Evolutionary conservation across 1,284 basidiomycete species (phyloP), one percentile per base, ranked within the genome.

Genomic region (Chalciporus piperatoides): DNA sequence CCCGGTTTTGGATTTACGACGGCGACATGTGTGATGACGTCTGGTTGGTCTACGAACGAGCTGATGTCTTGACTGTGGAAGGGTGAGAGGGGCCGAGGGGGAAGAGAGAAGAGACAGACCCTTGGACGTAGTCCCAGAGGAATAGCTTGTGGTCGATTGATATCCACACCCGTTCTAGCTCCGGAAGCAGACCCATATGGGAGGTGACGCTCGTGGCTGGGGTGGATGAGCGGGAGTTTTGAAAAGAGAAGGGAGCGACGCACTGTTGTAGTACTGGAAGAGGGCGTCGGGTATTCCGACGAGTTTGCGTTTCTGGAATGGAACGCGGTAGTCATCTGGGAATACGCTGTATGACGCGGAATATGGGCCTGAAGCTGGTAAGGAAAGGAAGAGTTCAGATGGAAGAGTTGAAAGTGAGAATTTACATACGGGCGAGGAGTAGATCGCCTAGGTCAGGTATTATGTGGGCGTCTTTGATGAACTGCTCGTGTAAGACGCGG

Each of bases 71-170:
- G 82, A 17, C 90, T 90, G 58, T 28, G 54, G 46, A 37, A 46
- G 30, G 44, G 41, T 57, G 27, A 48, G 24, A 46, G 48, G 27
- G 46, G 21, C 33, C 19, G 17, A 19, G 25, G 30, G 25, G 38
- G 23, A 12, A 23, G 4, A 9, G 21, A 21, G 23, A 25, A 38
- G 4, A 14, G 28, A 76, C 83, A 54, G 61, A 92, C 86, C 91
- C 91, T 62, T 97, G 91, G 44, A 85, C 74, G 68, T 98, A 99
- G 69, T 98, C 92, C 97, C 97, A 99, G 24, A 99, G 74, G 63
- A 97, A 93, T 36, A 99, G 76, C 61, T 92, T 90, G 68, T 96
- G 87, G 73, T 97, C 93, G 55, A 98, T 88, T 9, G 92, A 87
- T 59, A 98, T 90, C 92, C 95, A 99, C 0, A 92, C 95, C 44